Base-by-base conservation (phyloP, 495 filamentous ascomycete species). In the Apodospora peruviana region DNA sequence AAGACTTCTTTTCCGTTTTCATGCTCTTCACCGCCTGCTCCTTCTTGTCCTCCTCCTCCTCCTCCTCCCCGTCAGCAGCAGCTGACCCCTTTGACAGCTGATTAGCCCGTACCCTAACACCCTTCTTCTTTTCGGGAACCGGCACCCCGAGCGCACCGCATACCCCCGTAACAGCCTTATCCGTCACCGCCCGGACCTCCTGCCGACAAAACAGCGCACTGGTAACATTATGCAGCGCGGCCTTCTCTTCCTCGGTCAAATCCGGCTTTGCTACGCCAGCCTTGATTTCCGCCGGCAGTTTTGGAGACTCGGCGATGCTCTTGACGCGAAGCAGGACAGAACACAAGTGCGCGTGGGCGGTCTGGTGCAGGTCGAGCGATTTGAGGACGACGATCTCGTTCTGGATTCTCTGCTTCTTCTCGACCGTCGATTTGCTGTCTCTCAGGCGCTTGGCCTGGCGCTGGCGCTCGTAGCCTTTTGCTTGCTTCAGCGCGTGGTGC, bases 391-490 rank as follows among this genome's bases (percentile, higher is more conserved):
- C 70, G 36, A 90, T 74, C 68, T 96, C 91, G 41, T 76, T 79
- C 52, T 84, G 77, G n/a, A 93, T 64, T 17, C 88, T 70, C 27
- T 65, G 59, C 19, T 67, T 52, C 62, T 79, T 72, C 17, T 73
- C 71, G 14, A 76, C 67, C n/a, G 76, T 71, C 18, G 64, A 44
- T 54, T 73, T 77, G 2, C 83, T 81, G 22, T 81, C 81, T 64
- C 86, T 90, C 19, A 86, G 71, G 29, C 90, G 71, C 45, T 89
- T 83, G 24, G 86, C 82, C 38, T 90, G 75, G 48, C 95, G 95
- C 68, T 95, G 91, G 53, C 89, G 75, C 69, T 96, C 91, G 64
- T 91, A 91, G 14, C 87, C 88, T 49, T 89, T 90, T 21, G 86
- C 87, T 1, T 79, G 71, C 64, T 93, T 95, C 32, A 96, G 72